A percentile compares a stretch with the other conserved stretches of the same genome.
Conservation (phyloP, 192 early-diverging fungal genomes). For the Coemansia sp. region DNA sequence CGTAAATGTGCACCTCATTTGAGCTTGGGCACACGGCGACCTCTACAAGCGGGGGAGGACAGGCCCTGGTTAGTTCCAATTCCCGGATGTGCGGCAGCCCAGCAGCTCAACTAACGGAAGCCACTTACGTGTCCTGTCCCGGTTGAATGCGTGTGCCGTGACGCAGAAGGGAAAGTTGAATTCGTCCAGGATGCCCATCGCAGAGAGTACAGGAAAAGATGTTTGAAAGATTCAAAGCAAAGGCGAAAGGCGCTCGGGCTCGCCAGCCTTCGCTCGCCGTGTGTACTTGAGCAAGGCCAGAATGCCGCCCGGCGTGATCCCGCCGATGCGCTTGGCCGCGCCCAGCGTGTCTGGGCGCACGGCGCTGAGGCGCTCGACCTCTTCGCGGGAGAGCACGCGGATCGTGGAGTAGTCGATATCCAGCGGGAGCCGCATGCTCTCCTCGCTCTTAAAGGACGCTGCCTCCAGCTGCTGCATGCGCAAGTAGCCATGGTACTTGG, state of each 20-base stretch:
- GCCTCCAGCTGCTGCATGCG: constrained; percentile 61
- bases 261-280: constrained; percentile 9
- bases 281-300: constrained; percentile 62
- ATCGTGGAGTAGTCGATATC: constrained; percentile 59
- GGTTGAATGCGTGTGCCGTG: constrained; percentile 91
- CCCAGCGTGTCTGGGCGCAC: constrained; percentile 47
- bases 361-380: constrained; percentile 33
- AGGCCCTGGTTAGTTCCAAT: background rate
- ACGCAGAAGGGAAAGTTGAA: constrained; percentile 57
- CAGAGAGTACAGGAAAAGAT: background rate
- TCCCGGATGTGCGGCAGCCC: background rate
- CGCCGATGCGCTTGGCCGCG: constrained; percentile 73
- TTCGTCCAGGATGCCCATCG: constrained; percentile 46
- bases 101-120: background rate
- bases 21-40: constrained; percentile 86
- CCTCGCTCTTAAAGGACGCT: constrained; percentile 58
- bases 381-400: constrained; percentile 42
- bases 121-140: constrained; percentile 74
- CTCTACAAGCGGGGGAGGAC: constrained; percentile 50
- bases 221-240: too few relatives aligned
- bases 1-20: constrained; percentile 87
- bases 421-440: constrained; percentile 54
- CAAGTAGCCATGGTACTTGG: constrained; percentile 63
- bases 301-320: constrained; percentile 72
- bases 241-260: background rate